Percentiles rank a stretch among this genome's conserved stretches.
phyloP scores from a whole-genome alignment of 345 rosid genomes.

The Pistacia vera region DNA sequence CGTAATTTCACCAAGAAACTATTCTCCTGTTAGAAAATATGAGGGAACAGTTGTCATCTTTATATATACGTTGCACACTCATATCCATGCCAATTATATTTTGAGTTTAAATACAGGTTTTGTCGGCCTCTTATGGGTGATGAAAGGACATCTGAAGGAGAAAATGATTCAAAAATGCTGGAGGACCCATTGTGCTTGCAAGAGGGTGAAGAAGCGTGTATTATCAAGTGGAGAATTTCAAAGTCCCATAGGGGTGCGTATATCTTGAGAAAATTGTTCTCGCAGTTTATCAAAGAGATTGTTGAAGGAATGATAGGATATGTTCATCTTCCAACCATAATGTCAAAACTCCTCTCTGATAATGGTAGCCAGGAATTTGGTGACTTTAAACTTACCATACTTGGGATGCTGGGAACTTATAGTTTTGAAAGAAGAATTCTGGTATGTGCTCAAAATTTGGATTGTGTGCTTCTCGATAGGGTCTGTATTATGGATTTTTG shows the following conservation, averaged over 20 bases:
- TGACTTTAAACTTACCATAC: conserved; percentile 87
- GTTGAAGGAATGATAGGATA: conserved; percentile 99
- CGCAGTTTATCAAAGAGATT: conserved; percentile 90
- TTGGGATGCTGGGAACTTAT: conserved; percentile 96
- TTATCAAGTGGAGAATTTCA: conserved; percentile 65
- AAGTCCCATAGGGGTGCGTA: conserved; percentile 51
- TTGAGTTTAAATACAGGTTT: conserved; percentile 53
- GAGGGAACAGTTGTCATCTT: not conserved
- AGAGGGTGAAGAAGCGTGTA: conserved; percentile 38
- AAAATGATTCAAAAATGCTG: conserved; percentile 26
- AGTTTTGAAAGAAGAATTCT: conserved; percentile 95
- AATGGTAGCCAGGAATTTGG: conserved; percentile 95
- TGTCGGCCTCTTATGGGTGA: conserved; percentile 83
- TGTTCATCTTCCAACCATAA: conserved; percentile 87
- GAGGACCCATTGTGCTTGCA: conserved; percentile 35
- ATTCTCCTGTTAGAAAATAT: not conserved
- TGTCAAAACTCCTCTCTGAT: conserved; percentile 95
- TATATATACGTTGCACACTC: not conserved
- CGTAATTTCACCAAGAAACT: not conserved
- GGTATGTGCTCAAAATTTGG: conserved; percentile 43
- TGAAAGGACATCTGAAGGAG: conserved; percentile 29
- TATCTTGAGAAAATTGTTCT: conserved; percentile 67
- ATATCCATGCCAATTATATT: conserved; percentile 2
- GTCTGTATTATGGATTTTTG: not conserved
- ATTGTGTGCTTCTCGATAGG: not conserved